phyloP scores from a whole-genome alignment of 352 stramenopile genomes.

The Phytophthora constricta region DNA sequence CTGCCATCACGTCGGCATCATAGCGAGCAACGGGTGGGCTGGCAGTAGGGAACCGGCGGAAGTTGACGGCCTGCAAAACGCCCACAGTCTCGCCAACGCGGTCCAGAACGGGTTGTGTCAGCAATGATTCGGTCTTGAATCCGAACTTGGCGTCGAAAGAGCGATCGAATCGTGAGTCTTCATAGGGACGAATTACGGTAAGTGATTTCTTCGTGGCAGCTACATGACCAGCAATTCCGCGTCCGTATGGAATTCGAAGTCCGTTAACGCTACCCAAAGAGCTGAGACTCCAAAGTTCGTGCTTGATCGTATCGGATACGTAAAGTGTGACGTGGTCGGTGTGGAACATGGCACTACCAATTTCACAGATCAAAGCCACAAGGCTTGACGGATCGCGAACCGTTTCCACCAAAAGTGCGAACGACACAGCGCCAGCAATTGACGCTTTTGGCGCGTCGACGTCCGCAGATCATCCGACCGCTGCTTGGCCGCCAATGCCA shows the following conservation, averaged over 20 bases:
- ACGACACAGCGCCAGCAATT: slow-evolving; percentile 70
- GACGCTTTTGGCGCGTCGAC: slow-evolving; percentile 71
- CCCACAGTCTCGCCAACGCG: slow-evolving; percentile 71
- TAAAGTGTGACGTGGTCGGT: slow-evolving; percentile 75
- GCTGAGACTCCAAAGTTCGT: slow-evolving; percentile 77
- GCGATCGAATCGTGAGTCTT: slow-evolving; percentile 79
- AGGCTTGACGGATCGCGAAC: slow-evolving; percentile 75
- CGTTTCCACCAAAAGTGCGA: slow-evolving; percentile 71
- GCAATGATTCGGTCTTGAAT: slow-evolving; percentile 82
- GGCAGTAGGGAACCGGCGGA: slow-evolving; percentile 51
- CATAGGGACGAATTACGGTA: slow-evolving; percentile 74
- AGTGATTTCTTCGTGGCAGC: slow-evolving; percentile 63
- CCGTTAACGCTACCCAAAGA: slow-evolving; percentile 77
- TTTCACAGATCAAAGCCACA: slow-evolving; percentile 76
- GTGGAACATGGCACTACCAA: slow-evolving; percentile 73
- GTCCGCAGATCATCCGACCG: slow-evolving; percentile 64
- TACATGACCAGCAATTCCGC: slow-evolving; percentile 79
- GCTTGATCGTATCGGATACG: slow-evolving; percentile 78
- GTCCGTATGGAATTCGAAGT: slow-evolving; percentile 72
- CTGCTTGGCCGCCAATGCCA: slow-evolving; percentile 57
- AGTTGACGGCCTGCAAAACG: slow-evolving; percentile 73
- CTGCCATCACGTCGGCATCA: slow-evolving; percentile 64
- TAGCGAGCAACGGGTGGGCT: slow-evolving; percentile 63
- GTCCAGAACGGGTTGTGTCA: slow-evolving; percentile 77
- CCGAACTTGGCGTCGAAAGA: slow-evolving; percentile 85